Evolutionary conservation across 1,139 yeast genomes (phyloP).

Genomic region (Nakaseomyces bracarensis): DNA sequence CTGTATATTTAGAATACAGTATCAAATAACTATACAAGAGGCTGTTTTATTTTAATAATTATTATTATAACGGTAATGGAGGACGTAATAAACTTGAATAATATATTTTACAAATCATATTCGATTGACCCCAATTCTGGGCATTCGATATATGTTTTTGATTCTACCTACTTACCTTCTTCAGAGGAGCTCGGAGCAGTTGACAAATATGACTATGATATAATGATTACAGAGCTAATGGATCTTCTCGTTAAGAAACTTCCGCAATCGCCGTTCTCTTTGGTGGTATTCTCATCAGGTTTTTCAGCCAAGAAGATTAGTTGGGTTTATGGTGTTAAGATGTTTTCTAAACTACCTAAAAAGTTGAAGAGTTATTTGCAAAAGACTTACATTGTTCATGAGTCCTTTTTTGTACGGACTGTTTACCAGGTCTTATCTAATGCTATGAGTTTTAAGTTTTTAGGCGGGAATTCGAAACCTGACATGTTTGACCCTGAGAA

Average conservation of each 20-base stretch:
- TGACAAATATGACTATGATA: constrained; percentile 34
- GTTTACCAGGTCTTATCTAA: constrained; percentile 66
- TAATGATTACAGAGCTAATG: constrained; percentile 36
- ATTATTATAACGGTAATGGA: constrained; percentile 21
- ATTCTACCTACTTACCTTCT: constrained; percentile 67
- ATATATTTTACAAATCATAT: constrained; percentile 52
- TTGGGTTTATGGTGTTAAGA: constrained; percentile 75
- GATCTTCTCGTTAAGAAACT: constrained; percentile 33
- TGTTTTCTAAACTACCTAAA: constrained; percentile 61
- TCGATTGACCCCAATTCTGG: constrained; percentile 53
- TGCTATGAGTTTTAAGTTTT: constrained; percentile 43
- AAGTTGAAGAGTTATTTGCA: constrained; percentile 46
- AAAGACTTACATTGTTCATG: constrained; percentile 77
- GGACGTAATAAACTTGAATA: constrained; percentile 32
- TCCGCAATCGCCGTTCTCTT: constrained; percentile 52
- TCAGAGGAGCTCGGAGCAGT: constrained; percentile 24
- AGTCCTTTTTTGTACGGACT: constrained; percentile 81
- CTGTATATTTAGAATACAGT: too few species aligned
- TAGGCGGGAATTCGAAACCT: constrained; percentile 17
- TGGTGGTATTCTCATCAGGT: constrained; percentile 74
- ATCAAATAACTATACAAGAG: too few species aligned
- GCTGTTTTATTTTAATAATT: background rate
- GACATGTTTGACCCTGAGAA: constrained; percentile 10
- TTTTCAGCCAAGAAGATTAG: constrained; percentile 46
- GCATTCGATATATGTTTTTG: constrained; percentile 63